Evolutionary conservation across 495 filamentous ascomycete genomes (phyloP), one percentile per base, ranked within the genome.

Genomic region (Polyplosphaeria fusca): DNA sequence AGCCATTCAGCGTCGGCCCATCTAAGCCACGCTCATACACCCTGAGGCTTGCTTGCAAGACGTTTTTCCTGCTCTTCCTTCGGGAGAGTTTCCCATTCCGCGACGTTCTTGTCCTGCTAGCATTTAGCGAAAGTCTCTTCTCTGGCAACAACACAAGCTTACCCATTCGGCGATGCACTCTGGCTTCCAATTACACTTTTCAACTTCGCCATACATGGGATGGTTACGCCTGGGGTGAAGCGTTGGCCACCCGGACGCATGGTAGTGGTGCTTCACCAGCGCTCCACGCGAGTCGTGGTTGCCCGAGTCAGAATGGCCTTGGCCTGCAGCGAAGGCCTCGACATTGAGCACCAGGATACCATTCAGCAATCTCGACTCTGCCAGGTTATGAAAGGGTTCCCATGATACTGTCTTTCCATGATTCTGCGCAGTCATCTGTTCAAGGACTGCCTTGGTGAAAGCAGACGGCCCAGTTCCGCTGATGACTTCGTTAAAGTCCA

Each of bases 401-500:
- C 82, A 84, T 24, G 68, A 72, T 43, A 83, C 69, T 18, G 61
- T 42, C 19, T 62, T 50, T 40, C 73, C 74, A n/a, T 60, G 13
- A 51, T 64, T 32, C 39, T 50, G 26, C 37, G 46, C 53, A 19
- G 76, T 75, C 77, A 83, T 83, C 54, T 86, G 79, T n/a, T 71
- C 73, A 24, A 87, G 52, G 25, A 86, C 75, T 14, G 80, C 79
- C 12, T 70, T 66, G 39, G 82, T 85, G 60, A 86, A 87, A 18
- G 84, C 83, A 4, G 82, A 82, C 0, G 84, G 84, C 5, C 83
- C 84, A 1, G 84, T 87, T 37, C 82, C 80, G 65, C 72, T 80
- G 50, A 87, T 82, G 41, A 87, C 82, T 60, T 87, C 77, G 62
- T 86, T 81, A 54, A 86, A 86, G 62, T 83, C 78, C 9, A 85